Evolutionary conservation across 176 grass and related monocot genomes (phyloP), one percentile per base, ranked within the genome.

Genomic region (Phoenix roebelenii): DNA sequence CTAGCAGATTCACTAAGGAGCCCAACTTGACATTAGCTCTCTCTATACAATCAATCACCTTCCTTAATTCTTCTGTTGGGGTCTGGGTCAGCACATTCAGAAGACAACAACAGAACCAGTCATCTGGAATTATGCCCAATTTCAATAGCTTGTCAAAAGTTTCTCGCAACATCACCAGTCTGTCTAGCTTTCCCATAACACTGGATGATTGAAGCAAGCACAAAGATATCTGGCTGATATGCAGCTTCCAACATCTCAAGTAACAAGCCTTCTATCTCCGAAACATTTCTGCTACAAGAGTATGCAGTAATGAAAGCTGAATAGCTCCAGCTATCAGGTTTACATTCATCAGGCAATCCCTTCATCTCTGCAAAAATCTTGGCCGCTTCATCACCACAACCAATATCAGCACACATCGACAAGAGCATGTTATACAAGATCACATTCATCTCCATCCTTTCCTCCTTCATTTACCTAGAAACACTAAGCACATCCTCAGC

Each of bases 281-380:
- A 20, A 58, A 97, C 84, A 10, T 82, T 64, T 54, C 81, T 66
- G 10, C 66, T 80, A 73, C 84, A 91, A 23, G 84, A 88, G 51
- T 97, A 91, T 18, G 83, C 84, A 1, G 93, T 88, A 16, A 97
- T 85, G 69, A 97, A 74, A 22, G 87, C 79, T n/a, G 81, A 91
- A 54, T 85, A 97, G 72, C 78, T 97, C 86, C 83, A 88, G 68
- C 78, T 90, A 50, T 97, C 92, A 72, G 93, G 93, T 63, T 52
- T 72, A 25, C 51, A 17, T 23, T 25, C 48, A 67, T 82, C 72
- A 20, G 66, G 59, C 72, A 67, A 69, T 0, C 77, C 66, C 76
- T 97, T 97, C 87, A 91, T 97, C 72, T 80, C 78, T 20, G 77
- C 56, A 66, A 91, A 97, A 23, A 91, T 77, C 56, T 88, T 72